phyloP scores from a whole-genome alignment of 139 green algal genomes.

The Gonium pectorale region DNA sequence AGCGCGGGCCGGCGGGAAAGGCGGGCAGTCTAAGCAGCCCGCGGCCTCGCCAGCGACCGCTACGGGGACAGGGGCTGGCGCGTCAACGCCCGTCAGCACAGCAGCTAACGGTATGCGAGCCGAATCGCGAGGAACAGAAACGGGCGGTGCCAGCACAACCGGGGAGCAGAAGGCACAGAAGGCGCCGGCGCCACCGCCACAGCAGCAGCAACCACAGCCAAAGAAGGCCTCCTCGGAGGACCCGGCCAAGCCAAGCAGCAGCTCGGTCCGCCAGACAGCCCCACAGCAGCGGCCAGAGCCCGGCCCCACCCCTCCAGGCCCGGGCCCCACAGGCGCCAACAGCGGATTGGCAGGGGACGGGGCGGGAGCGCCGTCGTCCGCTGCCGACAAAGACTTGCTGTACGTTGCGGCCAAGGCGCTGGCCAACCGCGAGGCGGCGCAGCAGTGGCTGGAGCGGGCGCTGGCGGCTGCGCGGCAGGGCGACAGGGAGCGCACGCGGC shows the following conservation, averaged over 20 bases:
- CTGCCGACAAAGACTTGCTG: neutral
- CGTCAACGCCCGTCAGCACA: no score
- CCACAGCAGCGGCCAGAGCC: no score
- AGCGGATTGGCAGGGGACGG: no score
- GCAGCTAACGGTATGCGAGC: no score
- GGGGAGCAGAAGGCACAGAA: neutral
- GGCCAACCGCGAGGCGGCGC: slow-evolving; percentile 31
- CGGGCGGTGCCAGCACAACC: neutral
- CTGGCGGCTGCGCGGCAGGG: neutral
- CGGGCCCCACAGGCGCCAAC: no score
- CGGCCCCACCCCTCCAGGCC: no score
- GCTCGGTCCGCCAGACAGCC: no score
- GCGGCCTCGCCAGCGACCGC: neutral
- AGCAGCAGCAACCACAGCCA: neutral
- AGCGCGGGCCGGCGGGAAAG: neutral
- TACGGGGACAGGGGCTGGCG: neutral
- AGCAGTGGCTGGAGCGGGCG: slow-evolving; percentile 37
- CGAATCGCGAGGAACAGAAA: no score
- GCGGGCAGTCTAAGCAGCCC: neutral
- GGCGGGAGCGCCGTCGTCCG: no score
- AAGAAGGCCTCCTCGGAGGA: neutral
- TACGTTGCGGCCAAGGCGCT: slow-evolving; percentile 9
- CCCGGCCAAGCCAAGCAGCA: no score
- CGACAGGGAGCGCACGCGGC: neutral
- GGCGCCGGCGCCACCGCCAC: neutral